A percentile compares a stretch with the other conserved stretches of the same genome.
Evolutionary conservation across 73 alveolate genomes (phyloP).

Genomic region (Paramecium pentaurelia): DNA sequence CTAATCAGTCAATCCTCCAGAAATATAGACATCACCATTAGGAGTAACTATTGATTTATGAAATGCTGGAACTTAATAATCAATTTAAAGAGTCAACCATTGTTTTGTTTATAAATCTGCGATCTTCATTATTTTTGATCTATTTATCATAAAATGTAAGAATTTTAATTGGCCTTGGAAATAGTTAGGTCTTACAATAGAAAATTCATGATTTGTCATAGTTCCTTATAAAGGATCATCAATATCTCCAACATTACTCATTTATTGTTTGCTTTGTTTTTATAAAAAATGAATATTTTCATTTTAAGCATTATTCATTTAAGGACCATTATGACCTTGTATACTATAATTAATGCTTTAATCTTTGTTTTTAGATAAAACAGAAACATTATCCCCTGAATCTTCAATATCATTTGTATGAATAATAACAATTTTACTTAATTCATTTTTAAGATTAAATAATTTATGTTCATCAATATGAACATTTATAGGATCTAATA

Average conservation of each 20-base stretch:
- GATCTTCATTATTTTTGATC: background rate
- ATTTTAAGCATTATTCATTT: background rate
- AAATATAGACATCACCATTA: slow-evolving; percentile 52
- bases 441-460: slow-evolving; percentile 22
- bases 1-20: slow-evolving; percentile 14
- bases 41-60: slow-evolving; percentile 49
- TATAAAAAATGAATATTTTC: background rate
- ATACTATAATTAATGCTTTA: background rate
- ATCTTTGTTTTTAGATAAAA: background rate
- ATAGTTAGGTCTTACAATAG: background rate
- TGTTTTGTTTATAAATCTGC: background rate
- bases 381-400: background rate
- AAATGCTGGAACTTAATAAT: slow-evolving; percentile 22
- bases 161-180: background rate
- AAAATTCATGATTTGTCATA: background rate
- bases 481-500: slow-evolving; percentile 49
- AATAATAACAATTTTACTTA: slow-evolving; percentile 20
- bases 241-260: background rate
- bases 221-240: background rate
- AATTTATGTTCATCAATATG: slow-evolving; percentile 52
- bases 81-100: background rate
- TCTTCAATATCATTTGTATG: background rate
- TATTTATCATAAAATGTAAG: slow-evolving; percentile 29
- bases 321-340: background rate
- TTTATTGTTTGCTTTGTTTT: background rate